phyloP scores from a whole-genome alignment of 495 filamentous ascomycete genomes.

The Parachaetomium inaequale region DNA sequence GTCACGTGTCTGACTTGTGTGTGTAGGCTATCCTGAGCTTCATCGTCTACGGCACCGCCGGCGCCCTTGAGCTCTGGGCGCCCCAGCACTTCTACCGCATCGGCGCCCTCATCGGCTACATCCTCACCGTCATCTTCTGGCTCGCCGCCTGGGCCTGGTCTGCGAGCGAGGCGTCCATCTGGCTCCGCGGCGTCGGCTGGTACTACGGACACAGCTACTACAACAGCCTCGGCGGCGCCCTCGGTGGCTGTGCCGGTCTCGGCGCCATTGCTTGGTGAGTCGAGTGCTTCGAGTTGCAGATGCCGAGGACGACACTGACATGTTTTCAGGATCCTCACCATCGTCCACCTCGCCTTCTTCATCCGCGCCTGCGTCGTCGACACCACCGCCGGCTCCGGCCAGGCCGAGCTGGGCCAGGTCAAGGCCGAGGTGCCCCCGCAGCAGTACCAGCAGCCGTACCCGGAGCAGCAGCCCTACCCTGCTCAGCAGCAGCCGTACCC shows the following conservation, averaged over 20 bases:
- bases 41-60: constrained; percentile 35
- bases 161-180: constrained; percentile 31
- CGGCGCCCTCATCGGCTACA: constrained; percentile 28
- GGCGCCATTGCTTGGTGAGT: constrained; percentile 39
- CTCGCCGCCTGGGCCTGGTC: constrained; percentile 41
- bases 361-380: constrained; percentile 31
- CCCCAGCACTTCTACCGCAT: constrained; percentile 39
- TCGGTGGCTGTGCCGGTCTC: constrained; percentile 39
- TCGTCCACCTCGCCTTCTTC: constrained; percentile 38
- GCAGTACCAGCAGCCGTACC: constrained; percentile 18
- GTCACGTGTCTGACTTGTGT: background rate
- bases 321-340: constrained; percentile 34
- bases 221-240: constrained; percentile 14
- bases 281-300: background rate
- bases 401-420: constrained; percentile 36
- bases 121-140: constrained; percentile 41
- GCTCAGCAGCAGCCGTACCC: background rate
- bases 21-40: constrained; percentile 34
- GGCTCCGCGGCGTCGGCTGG: constrained; percentile 11
- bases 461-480: constrained; percentile 20
- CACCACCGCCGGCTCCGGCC: constrained; percentile 2
- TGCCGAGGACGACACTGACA: background rate
- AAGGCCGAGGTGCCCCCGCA: constrained; percentile 21
- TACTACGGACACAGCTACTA: background rate
- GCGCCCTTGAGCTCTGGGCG: constrained; percentile 28